phyloP scores from a whole-genome alignment of 2,329 filamentous ascomycete species.

The Pyricularia pennisetigena region DNA sequence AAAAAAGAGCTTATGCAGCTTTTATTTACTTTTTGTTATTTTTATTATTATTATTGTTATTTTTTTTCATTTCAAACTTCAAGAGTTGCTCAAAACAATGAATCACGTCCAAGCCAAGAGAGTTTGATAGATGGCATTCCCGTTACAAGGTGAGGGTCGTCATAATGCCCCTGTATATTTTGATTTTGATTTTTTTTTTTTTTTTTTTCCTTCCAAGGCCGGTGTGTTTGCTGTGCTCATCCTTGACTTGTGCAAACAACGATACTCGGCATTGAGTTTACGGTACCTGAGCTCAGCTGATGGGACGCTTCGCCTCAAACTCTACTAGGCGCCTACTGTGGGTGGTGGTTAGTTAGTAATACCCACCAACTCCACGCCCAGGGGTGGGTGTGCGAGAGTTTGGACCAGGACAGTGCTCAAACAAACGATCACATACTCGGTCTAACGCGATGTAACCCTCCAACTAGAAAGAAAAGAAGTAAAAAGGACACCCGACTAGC shows the following conservation, averaged over 20 bases:
- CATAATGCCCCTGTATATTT: no score
- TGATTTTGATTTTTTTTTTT: no score
- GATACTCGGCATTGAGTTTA: background rate
- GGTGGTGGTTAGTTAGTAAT: no score
- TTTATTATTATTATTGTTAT: no score
- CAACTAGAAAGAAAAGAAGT: background rate
- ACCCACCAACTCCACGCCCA: no score
- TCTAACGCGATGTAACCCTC: background rate
- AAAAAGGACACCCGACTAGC: background rate
- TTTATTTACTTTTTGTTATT: no score
- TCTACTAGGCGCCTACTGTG: background rate
- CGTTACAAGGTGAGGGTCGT: no score
- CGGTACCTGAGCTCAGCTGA: background rate
- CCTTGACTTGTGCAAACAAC: background rate
- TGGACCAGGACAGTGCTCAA: background rate
- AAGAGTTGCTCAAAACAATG: background rate
- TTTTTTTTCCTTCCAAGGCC: background rate
- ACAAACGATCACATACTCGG: background rate
- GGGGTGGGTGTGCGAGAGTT: no score
- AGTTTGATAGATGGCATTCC: no score
- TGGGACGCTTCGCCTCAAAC: background rate
- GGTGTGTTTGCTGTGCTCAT: background rate
- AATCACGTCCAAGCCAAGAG: background rate
- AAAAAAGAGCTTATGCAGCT: background rate
- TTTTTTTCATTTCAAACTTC: background rate